phyloP scores from a whole-genome alignment of 805 yeast genomes.

The Teunomyces lycoperdinae region DNA sequence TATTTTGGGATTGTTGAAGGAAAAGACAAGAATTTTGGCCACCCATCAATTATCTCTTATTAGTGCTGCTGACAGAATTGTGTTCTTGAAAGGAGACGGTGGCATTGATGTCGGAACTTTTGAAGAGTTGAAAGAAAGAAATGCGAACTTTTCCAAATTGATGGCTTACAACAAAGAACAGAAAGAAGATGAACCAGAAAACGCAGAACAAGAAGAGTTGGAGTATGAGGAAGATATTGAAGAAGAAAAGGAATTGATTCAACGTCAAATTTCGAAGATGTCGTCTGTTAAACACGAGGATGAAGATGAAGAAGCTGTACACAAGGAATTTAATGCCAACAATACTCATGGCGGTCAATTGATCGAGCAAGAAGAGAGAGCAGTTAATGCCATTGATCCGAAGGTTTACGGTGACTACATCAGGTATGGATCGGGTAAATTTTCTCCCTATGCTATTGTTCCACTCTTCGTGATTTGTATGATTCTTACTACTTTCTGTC shows the following conservation, averaged over 20 bases:
- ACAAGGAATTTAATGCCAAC: slow-evolving; percentile 27
- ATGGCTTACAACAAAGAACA: slow-evolving; percentile 35
- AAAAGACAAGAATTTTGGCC: slow-evolving; percentile 70
- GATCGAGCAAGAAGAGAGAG: slow-evolving; percentile 16
- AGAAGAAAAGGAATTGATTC: slow-evolving; percentile 8
- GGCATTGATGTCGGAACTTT: slow-evolving; percentile 58
- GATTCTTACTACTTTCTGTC: slow-evolving; percentile 46
- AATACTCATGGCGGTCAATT: slow-evolving; percentile 12
- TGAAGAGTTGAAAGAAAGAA: slow-evolving; percentile 46
- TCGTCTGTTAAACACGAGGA: not conserved
- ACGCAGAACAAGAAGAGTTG: slow-evolving; percentile 9
- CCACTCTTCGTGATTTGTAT: slow-evolving; percentile 19
- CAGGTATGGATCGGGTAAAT: slow-evolving; percentile 25
- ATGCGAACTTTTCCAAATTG: slow-evolving; percentile 32
- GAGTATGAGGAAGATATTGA: slow-evolving; percentile 8
- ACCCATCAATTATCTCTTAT: slow-evolving; percentile 81
- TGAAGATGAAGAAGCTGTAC: slow-evolving; percentile 35
- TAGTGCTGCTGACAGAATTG: slow-evolving; percentile 63
- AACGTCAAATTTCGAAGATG: slow-evolving; percentile 11
- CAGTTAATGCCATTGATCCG: slow-evolving; percentile 25
- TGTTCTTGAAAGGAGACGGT: slow-evolving; percentile 68
- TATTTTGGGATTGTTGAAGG: slow-evolving; percentile 52
- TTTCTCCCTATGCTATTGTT: slow-evolving; percentile 18
- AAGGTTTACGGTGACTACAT: slow-evolving; percentile 33
- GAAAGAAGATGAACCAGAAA: slow-evolving; percentile 13